Percentiles rank a stretch among this genome's conserved stretches.
These are phyloP conservation scores for Pseudogymnoascus sp. DNA, from an alignment of 2,329 filamentous ascomycete genomes.

Conservation along the genomic window DNA sequence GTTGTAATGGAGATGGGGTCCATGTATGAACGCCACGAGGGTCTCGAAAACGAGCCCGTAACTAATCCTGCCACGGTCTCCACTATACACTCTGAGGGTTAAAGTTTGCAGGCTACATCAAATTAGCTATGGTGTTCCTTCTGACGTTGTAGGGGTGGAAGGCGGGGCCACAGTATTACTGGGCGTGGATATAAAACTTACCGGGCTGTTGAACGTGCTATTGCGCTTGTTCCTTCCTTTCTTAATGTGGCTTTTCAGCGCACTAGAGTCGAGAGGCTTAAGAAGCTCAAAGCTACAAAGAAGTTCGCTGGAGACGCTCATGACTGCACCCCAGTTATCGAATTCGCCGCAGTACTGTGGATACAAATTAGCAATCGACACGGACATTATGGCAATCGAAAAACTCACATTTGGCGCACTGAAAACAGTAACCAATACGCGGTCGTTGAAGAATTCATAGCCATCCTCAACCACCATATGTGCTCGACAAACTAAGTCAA, in stretches of 20 bases:
- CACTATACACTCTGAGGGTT: constrained; percentile 12
- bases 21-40: neutral
- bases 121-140: neutral
- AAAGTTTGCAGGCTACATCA: constrained; percentile 12
- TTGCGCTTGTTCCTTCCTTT: constrained; percentile 92
- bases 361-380: neutral
- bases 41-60: neutral
- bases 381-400: neutral
- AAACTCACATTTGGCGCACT: constrained; percentile 89
- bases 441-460: constrained; percentile 97
- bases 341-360: constrained; percentile 92
- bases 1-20: neutral
- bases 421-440: constrained; percentile 92
- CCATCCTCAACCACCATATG: constrained; percentile 99
- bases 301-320: constrained; percentile 91
- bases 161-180: neutral
- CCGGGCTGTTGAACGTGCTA: constrained; percentile 87
- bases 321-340: constrained; percentile 97
- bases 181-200: constrained; percentile 9
- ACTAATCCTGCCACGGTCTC: neutral
- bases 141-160: neutral
- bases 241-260: constrained; percentile 97
- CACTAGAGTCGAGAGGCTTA: constrained; percentile 92
- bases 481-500: constrained; percentile 91
- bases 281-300: constrained; percentile 95